phyloP scores from a whole-genome alignment of 768 basidiomycete species.

The Trametopsis cervina region DNA sequence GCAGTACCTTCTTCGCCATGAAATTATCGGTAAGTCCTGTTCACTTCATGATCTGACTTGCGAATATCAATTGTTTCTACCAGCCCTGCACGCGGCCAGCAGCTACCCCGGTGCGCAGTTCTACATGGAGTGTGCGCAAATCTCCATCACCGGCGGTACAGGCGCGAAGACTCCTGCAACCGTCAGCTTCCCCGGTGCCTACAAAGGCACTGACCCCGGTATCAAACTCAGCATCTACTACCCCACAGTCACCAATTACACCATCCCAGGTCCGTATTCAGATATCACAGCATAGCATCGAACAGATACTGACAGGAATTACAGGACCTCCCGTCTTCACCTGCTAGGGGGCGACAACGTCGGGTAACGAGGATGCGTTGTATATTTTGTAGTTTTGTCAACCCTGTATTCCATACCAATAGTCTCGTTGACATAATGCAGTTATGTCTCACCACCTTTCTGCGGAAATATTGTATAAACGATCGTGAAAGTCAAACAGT shows the following conservation, averaged over 20 bases:
- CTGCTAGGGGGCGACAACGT: too few species aligned
- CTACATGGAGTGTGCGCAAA: slow-evolving; percentile 39
- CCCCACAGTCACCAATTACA: slow-evolving; percentile 21
- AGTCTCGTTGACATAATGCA: too few species aligned
- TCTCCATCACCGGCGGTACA: slow-evolving; percentile 29
- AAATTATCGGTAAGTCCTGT: slow-evolving; percentile 38
- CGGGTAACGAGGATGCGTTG: too few species aligned
- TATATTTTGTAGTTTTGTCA: too few species aligned
- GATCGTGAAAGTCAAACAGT: too few species aligned
- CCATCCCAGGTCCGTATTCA: slow-evolving; percentile 18
- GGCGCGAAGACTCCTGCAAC: slow-evolving; percentile 24
- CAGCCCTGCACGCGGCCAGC: slow-evolving; percentile 38
- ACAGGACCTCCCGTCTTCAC: slow-evolving; percentile 20
- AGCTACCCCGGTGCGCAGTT: slow-evolving; percentile 51
- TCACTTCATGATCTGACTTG: not conserved
- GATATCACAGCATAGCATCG: too few species aligned
- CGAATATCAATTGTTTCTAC: not conserved
- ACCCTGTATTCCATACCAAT: too few species aligned
- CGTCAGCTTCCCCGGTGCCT: slow-evolving; percentile 31
- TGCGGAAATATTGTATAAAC: too few species aligned
- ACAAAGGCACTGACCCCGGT: slow-evolving; percentile 17
- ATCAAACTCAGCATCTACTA: slow-evolving; percentile 28
- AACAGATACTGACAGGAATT: not conserved
- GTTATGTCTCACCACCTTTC: too few species aligned
- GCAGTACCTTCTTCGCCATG: slow-evolving; percentile 41